Conservation (phyloP, 108 stramenopile genomes). For the Fistulifera pelliculosa region DNA sequence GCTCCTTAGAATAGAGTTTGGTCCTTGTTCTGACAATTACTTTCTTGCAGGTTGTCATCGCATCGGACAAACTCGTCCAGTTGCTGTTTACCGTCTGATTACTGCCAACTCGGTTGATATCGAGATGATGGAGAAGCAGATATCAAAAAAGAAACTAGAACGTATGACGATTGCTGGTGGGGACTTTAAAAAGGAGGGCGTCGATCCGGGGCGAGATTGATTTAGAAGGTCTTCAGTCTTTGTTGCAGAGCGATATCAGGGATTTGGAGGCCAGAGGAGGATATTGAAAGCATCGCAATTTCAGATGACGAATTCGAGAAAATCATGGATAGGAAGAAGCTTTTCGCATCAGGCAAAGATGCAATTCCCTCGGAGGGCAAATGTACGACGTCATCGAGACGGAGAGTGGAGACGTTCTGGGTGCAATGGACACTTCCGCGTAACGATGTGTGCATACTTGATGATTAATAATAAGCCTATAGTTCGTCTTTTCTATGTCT, state of each 20-base stretch:
- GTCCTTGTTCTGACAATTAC: neutral
- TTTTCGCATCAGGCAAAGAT: slow-evolving; percentile 61
- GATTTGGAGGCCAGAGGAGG: slow-evolving; percentile 66
- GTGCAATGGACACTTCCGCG: slow-evolving; percentile 27
- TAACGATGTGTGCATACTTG: too few relatives aligned
- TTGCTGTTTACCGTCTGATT: slow-evolving; percentile 93
- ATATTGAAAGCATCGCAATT: slow-evolving; percentile 68
- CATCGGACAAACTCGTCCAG: slow-evolving; percentile 88
- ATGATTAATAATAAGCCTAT: too few relatives aligned
- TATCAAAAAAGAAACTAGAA: slow-evolving; percentile 92
- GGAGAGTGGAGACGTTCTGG: slow-evolving; percentile 53
- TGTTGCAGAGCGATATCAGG: slow-evolving; percentile 87
- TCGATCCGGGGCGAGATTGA: slow-evolving; percentile 73
- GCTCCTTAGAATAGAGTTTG: neutral
- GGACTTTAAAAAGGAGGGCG: slow-evolving; percentile 89
- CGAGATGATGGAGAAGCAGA: slow-evolving; percentile 96
- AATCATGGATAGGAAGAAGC: slow-evolving; percentile 75
- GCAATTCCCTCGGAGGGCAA: slow-evolving; percentile 75
- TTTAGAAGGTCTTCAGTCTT: slow-evolving; percentile 45
- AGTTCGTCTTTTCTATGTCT: too few relatives aligned
- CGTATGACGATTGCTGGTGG: slow-evolving; percentile 95
- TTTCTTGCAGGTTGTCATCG: slow-evolving; percentile 34
- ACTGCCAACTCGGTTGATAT: slow-evolving; percentile 94
- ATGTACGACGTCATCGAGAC: slow-evolving; percentile 87
- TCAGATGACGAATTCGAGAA: slow-evolving; percentile 80